Base-by-base conservation (phyloP, 164 flowering plant species). In the Liriodendron chinense region DNA sequence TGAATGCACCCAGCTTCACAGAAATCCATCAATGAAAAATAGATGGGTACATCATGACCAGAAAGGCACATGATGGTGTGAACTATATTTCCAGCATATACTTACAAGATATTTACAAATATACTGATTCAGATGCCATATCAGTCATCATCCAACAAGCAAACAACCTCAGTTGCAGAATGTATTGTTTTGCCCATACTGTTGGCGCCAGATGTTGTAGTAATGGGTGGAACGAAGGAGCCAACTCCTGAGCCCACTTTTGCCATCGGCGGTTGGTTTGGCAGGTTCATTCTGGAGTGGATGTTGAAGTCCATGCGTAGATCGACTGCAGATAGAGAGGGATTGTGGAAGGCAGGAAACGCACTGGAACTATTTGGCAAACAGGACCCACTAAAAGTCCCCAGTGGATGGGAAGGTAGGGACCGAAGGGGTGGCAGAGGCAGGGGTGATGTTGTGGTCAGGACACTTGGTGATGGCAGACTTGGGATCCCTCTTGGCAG, bases 91-190 rank as follows among this genome's bases (percentile, higher is more conserved):
- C 10, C 70, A 67, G 28, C 16, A 34, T 67, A 28, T 34, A 13
- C 23, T 16, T 6, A 20, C n/a, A 28, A 13, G 43, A 16, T 67
- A 67, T 20, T 16, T 8, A 24, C 9, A 65, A 24, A 65, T 1
- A 13, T 18, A 26, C 13, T 24, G 2, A 22, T 24, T 9, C 59
- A 53, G 26, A 48, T 25, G 7, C 28, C 13, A 66, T n/a, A n/a
- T 85, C 82, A 86, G 61, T 89, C 92, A 77, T 91, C 95, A 78
- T 87, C 92, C 0, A 93, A 89, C 65, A 89, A 78, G 78, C 83
- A 91, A 68, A 91, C 90, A 16, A 89, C 72, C 6, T 81, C 77
- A 12, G 69, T 7, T 3, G 81, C 49, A 43, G 24, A 34, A 34
- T 34, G 43, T 3, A 34, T 34, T 34, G 43, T 7, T 34, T 34